Evolutionary conservation across 164 flowering plant genomes (phyloP).

Genomic region (Macadamia tetraphylla): DNA sequence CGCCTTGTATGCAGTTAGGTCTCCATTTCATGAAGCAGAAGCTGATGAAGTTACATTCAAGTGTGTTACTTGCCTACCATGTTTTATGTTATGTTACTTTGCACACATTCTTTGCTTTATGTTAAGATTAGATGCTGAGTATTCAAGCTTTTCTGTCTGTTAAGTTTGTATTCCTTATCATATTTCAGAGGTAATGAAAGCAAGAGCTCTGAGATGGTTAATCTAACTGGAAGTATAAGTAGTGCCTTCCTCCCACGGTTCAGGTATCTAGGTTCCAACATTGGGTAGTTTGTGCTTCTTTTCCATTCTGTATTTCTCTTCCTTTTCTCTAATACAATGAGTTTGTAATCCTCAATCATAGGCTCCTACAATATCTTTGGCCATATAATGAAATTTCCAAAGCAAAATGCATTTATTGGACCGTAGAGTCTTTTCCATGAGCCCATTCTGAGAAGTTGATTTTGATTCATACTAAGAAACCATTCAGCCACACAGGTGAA

Average conservation of each 20-base stretch:
- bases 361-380: not conserved
- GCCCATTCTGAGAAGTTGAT: too few relatives aligned
- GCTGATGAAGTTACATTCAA: conserved; percentile 23
- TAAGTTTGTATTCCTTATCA: not conserved
- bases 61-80: conserved; percentile 26
- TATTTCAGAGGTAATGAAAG: conserved; percentile 29
- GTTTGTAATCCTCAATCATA: not conserved
- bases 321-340: too few relatives aligned
- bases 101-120: too few relatives aligned
- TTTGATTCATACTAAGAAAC: too few relatives aligned
- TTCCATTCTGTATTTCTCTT: not conserved
- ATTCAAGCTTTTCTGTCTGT: not conserved
- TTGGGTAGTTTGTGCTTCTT: not conserved
- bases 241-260: conserved; percentile 88
- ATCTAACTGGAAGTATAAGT: conserved; percentile 63
- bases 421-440: too few relatives aligned
- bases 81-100: not conserved
- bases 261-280: conserved; percentile 40
- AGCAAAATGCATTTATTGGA: not conserved
- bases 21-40: conserved; percentile 35
- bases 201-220: conserved; percentile 31
- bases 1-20: conserved; percentile 69
- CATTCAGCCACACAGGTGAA: not conserved
- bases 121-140: too few relatives aligned
- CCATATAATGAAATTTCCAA: not conserved